Conservation (phyloP, 1,284 basidiomycete species). For the Austroboletus niveus region DNA sequence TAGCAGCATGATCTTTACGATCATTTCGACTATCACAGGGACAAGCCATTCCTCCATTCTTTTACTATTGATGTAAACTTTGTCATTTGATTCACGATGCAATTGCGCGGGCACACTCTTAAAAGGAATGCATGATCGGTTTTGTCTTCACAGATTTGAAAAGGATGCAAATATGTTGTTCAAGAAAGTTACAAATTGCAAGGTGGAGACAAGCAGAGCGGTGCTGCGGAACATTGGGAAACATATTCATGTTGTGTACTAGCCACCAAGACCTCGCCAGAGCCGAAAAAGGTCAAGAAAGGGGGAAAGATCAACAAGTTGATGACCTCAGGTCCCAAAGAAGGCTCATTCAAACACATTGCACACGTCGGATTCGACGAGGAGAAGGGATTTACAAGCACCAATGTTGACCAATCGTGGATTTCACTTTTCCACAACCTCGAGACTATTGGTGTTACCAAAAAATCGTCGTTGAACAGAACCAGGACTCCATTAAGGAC, state of each 20-base stretch:
- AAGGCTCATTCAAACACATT: constrained; percentile 84
- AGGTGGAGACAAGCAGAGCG: constrained; percentile 52
- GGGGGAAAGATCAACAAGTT: constrained; percentile 82
- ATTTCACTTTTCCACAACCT: constrained; percentile 74
- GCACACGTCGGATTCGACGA: constrained; percentile 95
- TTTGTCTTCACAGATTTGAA: constrained; percentile 86
- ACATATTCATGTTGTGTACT: constrained; percentile 1
- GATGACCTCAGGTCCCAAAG: constrained; percentile 82
- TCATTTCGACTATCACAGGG: constrained; percentile 81
- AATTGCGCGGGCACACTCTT: background rate
- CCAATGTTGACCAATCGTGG: constrained; percentile 92
- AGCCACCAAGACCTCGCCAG: constrained; percentile 44
- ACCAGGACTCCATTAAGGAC: constrained; percentile 89
- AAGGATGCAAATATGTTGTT: constrained; percentile 83
- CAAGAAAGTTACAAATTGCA: constrained; percentile 81
- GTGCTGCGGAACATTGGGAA: background rate
- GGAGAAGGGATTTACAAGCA: constrained; percentile 83
- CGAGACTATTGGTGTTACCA: constrained; percentile 67
- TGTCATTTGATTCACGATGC: background rate
- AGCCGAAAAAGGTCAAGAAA: constrained; percentile 56
- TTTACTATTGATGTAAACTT: constrained; percentile 87
- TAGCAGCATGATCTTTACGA: constrained; percentile 96
- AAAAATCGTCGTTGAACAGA: constrained; percentile 57
- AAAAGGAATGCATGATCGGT: constrained; percentile 82
- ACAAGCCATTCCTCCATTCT: constrained; percentile 91